Percentiles rank a stretch among this genome's conserved stretches.
phyloP scores from a whole-genome alignment of 2,329 filamentous ascomycete species.

The Pseudogymnoascus pannorum region DNA sequence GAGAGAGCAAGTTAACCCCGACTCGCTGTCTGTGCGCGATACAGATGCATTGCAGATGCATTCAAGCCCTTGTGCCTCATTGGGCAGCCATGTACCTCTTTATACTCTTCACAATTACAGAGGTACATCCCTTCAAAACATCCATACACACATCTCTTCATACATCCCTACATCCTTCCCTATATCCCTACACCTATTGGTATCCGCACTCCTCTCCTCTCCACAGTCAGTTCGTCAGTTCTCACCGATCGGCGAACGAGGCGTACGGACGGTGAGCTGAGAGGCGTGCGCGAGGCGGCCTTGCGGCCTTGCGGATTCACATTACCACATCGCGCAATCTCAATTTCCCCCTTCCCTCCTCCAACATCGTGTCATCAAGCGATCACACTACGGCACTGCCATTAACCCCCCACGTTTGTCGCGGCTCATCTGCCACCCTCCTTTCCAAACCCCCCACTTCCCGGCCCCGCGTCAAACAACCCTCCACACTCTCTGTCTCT shows the following conservation, averaged over 20 bases:
- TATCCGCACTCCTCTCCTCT: constrained; percentile 8
- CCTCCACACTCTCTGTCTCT: neutral
- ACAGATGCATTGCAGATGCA: neutral
- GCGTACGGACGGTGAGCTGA: neutral
- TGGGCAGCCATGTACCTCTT: neutral
- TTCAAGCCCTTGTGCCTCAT: constrained; percentile 4
- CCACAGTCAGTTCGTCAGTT: constrained; percentile 11
- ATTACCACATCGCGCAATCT: constrained; percentile 4
- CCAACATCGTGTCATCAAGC: constrained; percentile 4
- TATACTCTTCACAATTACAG: neutral
- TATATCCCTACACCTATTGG: constrained; percentile 14
- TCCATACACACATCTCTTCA: constrained; percentile 9
- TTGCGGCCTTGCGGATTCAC: neutral
- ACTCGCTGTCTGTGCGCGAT: neutral
- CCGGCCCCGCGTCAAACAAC: neutral
- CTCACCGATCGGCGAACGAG: constrained; percentile 2
- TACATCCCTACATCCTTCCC: constrained; percentile 16
- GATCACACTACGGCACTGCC: neutral
- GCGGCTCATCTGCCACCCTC: neutral
- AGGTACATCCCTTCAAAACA: constrained; percentile 2
- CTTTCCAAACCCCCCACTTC: neutral
- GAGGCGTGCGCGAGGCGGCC: neutral
- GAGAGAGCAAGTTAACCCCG: constrained; percentile 4
- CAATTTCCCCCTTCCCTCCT: neutral
- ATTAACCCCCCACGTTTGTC: neutral